A percentile compares a stretch with the other conserved stretches of the same genome.
These are phyloP conservation scores for Coniferiporia sulphurascens DNA, from an alignment of 1,284 basidiomycete genomes.

Conservation along the genomic window DNA sequence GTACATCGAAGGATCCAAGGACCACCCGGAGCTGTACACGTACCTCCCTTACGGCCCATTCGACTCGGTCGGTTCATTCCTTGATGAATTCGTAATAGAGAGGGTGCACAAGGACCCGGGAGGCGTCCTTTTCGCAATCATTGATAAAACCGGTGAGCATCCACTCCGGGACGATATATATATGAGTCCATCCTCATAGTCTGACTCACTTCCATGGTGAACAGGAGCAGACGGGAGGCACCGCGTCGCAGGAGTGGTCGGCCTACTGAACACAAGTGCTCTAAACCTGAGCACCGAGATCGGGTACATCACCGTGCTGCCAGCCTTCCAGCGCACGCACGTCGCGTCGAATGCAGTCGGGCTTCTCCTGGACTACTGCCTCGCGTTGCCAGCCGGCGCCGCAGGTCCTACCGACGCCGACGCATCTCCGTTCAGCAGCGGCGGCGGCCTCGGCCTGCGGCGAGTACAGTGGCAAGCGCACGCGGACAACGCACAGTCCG, in stretches of 20 bases:
- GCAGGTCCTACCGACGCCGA: too few species aligned
- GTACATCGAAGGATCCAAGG: slow-evolving; percentile 24
- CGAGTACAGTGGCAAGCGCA: slow-evolving; percentile 61
- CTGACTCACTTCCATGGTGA: not conserved
- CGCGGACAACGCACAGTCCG: slow-evolving; percentile 43
- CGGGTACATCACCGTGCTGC: slow-evolving; percentile 38
- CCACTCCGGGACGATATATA: not conserved
- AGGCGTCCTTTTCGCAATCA: slow-evolving; percentile 31
- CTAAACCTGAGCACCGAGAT: slow-evolving; percentile 36
- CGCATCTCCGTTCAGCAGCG: slow-evolving; percentile 13
- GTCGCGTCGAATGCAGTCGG: slow-evolving; percentile 58
- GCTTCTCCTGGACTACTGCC: slow-evolving; percentile 50
- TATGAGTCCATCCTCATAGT: not conserved
- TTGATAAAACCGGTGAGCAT: slow-evolving; percentile 34
- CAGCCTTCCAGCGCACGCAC: slow-evolving; percentile 58
- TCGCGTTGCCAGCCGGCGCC: slow-evolving; percentile 33
- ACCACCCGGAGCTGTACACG: slow-evolving; percentile 20
- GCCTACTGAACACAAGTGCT: slow-evolving; percentile 30
- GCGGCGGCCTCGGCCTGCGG: slow-evolving; percentile 51
- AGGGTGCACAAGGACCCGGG: slow-evolving; percentile 17
- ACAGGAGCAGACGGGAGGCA: not conserved
- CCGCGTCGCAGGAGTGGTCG: slow-evolving; percentile 38
- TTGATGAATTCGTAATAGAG: slow-evolving; percentile 15
- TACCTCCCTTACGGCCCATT: slow-evolving; percentile 20
- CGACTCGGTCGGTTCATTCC: slow-evolving; percentile 17